These are phyloP conservation scores for Hypoxylon sp. DNA, from an alignment of 2,329 filamentous ascomycete species.

Conservation along the genomic window DNA sequence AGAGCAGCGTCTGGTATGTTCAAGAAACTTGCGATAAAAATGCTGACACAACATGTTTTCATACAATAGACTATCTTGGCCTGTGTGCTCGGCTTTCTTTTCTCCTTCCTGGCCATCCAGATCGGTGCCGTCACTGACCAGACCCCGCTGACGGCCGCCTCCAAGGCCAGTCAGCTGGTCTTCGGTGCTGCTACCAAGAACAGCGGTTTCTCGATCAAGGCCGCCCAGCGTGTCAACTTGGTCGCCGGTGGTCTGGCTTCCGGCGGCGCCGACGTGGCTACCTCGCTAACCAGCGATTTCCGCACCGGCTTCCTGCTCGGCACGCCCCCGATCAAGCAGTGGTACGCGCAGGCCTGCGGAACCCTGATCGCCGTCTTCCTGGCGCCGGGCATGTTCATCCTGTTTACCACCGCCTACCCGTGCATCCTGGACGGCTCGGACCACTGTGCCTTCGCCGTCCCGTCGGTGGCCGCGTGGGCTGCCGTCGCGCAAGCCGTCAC, in stretches of 20 bases:
- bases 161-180: constrained; percentile 76
- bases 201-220: constrained; percentile 59
- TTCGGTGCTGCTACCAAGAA: constrained; percentile 73
- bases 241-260: constrained; percentile 70
- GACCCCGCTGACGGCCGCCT: constrained; percentile 73
- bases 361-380: constrained; percentile 74
- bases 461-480: constrained; percentile 74
- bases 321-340: constrained; percentile 74
- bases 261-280: constrained; percentile 66
- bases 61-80: constrained; percentile 68
- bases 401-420: constrained; percentile 76
- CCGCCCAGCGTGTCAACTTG: constrained; percentile 73
- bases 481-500: constrained; percentile 73
- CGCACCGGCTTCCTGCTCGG: constrained; percentile 74
- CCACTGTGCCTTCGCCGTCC: constrained; percentile 70
- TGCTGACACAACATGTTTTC: no score
- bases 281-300: constrained; percentile 71
- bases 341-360: constrained; percentile 72
- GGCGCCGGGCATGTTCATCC: constrained; percentile 74
- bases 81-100: constrained; percentile 68
- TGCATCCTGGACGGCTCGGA: constrained; percentile 68
- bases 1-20: no score
- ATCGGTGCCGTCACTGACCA: constrained; percentile 70
- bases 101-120: constrained; percentile 71
- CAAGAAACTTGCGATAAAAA: no score